These are phyloP conservation scores for Talaromyces sp. DNA, from an alignment of 2,329 filamentous ascomycete genomes.

Conservation along the genomic window DNA sequence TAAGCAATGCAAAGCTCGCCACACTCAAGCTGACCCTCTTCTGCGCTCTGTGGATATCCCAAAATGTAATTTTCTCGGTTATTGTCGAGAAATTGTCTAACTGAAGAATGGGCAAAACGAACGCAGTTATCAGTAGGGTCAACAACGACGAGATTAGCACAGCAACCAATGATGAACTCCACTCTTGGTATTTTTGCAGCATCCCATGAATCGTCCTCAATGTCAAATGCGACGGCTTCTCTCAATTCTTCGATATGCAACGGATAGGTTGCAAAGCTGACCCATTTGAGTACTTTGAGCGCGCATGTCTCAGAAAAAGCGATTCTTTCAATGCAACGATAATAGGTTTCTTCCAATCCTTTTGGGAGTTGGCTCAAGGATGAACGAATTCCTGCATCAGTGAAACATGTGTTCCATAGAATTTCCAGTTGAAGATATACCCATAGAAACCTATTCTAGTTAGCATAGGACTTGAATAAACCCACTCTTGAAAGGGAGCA, in stretches of 20 bases:
- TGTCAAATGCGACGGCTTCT: constrained; percentile 18
- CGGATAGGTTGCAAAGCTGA: constrained; percentile 17
- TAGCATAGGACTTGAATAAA: not conserved
- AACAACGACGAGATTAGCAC: constrained; percentile 19
- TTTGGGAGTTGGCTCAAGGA: constrained; percentile 16
- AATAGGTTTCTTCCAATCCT: constrained; percentile 19
- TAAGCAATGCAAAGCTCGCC: constrained; percentile 21
- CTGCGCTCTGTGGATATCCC: constrained; percentile 6
- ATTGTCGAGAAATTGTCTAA: constrained; percentile 19
- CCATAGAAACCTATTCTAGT: constrained; percentile 18
- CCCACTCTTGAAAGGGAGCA: not conserved
- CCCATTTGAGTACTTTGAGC: constrained; percentile 18
- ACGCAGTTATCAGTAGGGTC: constrained; percentile 16
- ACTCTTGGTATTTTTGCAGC: constrained; percentile 13
- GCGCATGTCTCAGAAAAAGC: not conserved
- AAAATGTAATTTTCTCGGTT: not conserved
- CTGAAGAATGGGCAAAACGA: constrained; percentile 21
- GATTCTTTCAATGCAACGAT: constrained; percentile 17
- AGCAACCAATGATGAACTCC: constrained; percentile 17
- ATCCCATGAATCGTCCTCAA: constrained; percentile 16
- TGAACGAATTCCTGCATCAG: constrained; percentile 16
- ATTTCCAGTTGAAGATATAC: constrained; percentile 20
- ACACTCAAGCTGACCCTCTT: constrained; percentile 16
- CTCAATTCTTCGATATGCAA: constrained; percentile 20
- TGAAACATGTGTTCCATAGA: constrained; percentile 19